Evolutionary conservation across 2,329 filamentous ascomycete genomes (phyloP).

Genomic region (Xylaria sp.): DNA sequence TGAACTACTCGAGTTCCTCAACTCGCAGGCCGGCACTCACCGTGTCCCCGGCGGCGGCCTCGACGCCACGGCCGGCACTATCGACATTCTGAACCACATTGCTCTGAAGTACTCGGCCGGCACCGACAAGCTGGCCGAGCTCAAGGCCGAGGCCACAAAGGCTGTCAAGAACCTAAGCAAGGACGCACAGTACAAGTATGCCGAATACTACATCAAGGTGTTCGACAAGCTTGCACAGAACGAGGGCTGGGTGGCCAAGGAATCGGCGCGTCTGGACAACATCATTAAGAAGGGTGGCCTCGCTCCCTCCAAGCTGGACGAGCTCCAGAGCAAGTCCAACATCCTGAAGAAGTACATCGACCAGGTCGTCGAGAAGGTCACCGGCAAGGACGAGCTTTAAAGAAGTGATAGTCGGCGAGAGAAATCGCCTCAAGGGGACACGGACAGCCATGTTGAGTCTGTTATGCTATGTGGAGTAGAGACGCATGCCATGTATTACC

Average conservation of each 20-base stretch:
- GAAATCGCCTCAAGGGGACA: constrained; percentile 21
- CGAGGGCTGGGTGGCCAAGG: constrained; percentile 84
- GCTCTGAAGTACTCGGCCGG: constrained; percentile 76
- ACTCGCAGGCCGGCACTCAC: constrained; percentile 89
- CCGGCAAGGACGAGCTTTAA: constrained; percentile 78
- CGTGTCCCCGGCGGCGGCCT: constrained; percentile 84
- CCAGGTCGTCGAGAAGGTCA: constrained; percentile 64
- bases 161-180: constrained; percentile 73
- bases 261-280: constrained; percentile 81
- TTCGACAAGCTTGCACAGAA: constrained; percentile 85
- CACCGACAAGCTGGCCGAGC: constrained; percentile 69
- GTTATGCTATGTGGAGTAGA: constrained; percentile 27
- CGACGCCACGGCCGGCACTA: constrained; percentile 81
- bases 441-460: constrained; percentile 2
- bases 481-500: constrained; percentile 25
- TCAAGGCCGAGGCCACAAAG: constrained; percentile 78
- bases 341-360: constrained; percentile 82
- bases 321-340: constrained; percentile 87
- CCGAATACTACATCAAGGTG: constrained; percentile 93
- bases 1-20: constrained; percentile 83
- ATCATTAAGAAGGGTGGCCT: constrained; percentile 89
- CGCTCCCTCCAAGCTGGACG: constrained; percentile 86
- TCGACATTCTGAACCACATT: constrained; percentile 80
- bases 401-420: constrained; percentile 32
- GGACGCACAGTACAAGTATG: constrained; percentile 76